A percentile compares a stretch with the other conserved stretches of the same genome.
phyloP scores from a whole-genome alignment of 1,284 basidiomycete genomes.

The Marasmius fiardii region DNA sequence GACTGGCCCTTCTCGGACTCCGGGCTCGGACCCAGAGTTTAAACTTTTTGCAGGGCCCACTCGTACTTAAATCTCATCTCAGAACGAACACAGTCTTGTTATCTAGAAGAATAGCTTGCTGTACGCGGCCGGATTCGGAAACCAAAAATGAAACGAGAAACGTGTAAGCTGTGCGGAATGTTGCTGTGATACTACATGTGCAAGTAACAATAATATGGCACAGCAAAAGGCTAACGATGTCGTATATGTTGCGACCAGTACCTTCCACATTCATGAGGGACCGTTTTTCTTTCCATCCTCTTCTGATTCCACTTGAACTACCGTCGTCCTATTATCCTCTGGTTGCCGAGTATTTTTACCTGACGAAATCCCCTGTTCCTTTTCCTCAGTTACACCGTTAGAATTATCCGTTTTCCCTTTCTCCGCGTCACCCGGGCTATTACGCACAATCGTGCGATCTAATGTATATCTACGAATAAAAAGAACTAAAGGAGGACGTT shows the following conservation, averaged over 20 bases:
- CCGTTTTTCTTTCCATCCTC: neutral
- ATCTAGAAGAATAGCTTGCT: no score
- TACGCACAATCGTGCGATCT: slow-evolving; percentile 48
- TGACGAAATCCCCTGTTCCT: neutral
- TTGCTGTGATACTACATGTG: no score
- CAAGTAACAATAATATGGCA: no score
- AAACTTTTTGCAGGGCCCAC: no score
- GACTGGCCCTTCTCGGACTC: no score
- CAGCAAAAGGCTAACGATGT: neutral
- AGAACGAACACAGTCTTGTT: no score
- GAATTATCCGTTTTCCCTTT: slow-evolving; percentile 17
- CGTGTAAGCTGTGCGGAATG: no score
- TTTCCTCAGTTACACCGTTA: neutral
- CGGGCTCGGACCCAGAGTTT: no score
- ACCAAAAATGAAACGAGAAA: no score
- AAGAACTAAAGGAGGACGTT: slow-evolving; percentile 31
- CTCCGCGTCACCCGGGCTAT: slow-evolving; percentile 25
- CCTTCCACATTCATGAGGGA: neutral
- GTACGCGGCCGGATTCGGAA: no score
- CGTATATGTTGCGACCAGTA: neutral
- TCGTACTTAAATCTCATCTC: no score
- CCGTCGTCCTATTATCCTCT: neutral
- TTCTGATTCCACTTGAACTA: neutral
- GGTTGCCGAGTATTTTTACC: neutral
- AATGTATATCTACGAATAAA: slow-evolving; percentile 65